A percentile compares a stretch with the other conserved stretches of the same genome.
Conservation (phyloP, 2,329 filamentous ascomycete species). For the Colletotrichum endophyticum region DNA sequence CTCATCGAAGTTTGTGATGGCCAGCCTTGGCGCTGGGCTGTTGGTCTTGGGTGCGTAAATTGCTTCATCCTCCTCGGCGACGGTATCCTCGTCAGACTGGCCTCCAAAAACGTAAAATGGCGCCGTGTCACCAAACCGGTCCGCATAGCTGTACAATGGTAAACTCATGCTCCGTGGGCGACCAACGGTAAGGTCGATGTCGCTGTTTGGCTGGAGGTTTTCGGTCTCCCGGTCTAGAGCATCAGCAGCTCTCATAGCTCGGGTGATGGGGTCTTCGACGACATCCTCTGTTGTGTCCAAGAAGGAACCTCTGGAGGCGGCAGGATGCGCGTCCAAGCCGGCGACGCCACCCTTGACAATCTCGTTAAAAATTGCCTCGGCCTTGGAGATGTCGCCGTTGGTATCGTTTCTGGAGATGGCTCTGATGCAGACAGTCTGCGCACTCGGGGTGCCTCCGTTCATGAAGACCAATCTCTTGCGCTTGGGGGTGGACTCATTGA, state of each 20-base stretch:
- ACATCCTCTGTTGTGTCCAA: neutral
- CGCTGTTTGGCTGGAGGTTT: slow-evolving; percentile 53
- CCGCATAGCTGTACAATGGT: slow-evolving; percentile 49
- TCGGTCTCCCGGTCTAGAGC: slow-evolving; percentile 61
- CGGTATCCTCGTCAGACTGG: neutral
- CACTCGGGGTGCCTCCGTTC: slow-evolving; percentile 62
- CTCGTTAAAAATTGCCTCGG: slow-evolving; percentile 55
- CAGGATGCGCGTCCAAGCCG: slow-evolving; percentile 32
- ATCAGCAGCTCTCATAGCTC: slow-evolving; percentile 65
- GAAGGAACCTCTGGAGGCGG: slow-evolving; percentile 1
- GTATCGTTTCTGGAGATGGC: slow-evolving; percentile 59
- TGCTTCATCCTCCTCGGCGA: neutral
- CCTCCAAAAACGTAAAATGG: slow-evolving; percentile 56
- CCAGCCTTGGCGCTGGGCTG: slow-evolving; percentile 27
- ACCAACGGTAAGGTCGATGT: slow-evolving; percentile 49
- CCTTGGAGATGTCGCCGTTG: slow-evolving; percentile 51
- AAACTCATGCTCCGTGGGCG: slow-evolving; percentile 55
- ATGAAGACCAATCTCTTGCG: slow-evolving; percentile 64
- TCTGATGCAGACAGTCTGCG: slow-evolving; percentile 58
- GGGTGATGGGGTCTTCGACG: slow-evolving; percentile 53
- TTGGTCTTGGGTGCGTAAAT: neutral
- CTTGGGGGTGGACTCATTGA: slow-evolving; percentile 47
- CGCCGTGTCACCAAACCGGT: slow-evolving; percentile 46
- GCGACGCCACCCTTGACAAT: slow-evolving; percentile 55
- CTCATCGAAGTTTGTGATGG: slow-evolving; percentile 51